Conservation (phyloP, 306 rosid species). For the Inga oerstediana region DNA sequence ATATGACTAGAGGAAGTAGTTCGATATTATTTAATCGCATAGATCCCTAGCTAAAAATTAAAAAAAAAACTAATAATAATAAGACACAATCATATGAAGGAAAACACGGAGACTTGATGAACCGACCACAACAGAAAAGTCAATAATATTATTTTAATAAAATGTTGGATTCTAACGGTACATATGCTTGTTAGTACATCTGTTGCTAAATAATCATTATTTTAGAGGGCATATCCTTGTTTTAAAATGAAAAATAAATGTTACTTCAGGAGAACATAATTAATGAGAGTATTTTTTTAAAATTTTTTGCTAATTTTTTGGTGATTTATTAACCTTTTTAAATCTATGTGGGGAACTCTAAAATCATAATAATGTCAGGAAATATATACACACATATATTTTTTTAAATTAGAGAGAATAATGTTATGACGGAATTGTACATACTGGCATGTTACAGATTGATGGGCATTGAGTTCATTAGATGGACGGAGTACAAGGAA, state of each 20-base stretch:
- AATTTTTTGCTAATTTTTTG: too few species aligned
- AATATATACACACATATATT: too few species aligned
- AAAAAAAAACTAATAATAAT: background rate
- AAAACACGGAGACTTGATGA: background rate
- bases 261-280: too few species aligned
- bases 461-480: too few species aligned
- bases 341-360: background rate
- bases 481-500: background rate
- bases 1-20: background rate
- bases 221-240: background rate
- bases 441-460: background rate
- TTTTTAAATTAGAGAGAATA: background rate
- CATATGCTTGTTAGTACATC: background rate
- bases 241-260: background rate
- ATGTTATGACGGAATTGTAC: background rate
- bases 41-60: background rate
- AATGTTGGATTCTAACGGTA: background rate
- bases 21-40: background rate
- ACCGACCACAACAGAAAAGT: background rate
- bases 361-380: background rate
- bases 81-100: background rate
- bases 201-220: background rate
- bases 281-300: background rate
- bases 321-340: background rate
- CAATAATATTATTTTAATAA: background rate